Conservation (phyloP, 768 basidiomycete species). For the Pleurotus eryngii region DNA sequence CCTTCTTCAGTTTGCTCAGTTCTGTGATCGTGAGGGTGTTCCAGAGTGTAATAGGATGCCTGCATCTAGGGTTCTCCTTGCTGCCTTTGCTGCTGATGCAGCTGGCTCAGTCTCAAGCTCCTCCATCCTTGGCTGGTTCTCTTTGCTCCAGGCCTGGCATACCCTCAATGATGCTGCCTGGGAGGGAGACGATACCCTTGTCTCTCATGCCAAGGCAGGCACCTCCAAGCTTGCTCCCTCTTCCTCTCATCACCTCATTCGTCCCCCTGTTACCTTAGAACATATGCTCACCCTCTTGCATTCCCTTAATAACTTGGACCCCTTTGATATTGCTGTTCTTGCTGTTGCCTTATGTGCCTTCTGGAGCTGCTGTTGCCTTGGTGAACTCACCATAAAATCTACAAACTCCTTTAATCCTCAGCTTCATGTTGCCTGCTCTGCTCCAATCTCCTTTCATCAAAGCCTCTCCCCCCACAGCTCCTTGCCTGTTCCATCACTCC, state of each 20-base stretch:
- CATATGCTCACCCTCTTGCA: constrained; percentile 18
- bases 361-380: constrained; percentile 28
- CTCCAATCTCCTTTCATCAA: background rate
- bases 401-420: constrained; percentile 10
- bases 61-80: constrained; percentile 22
- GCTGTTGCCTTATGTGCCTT: constrained; percentile 30
- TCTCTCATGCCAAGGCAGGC: constrained; percentile 6
- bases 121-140: constrained; percentile 26
- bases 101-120: constrained; percentile 12
- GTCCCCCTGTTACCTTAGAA: constrained; percentile 27
- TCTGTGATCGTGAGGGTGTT: constrained; percentile 24
- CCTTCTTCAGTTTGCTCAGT: constrained; percentile 28
- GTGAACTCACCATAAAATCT: constrained; percentile 21
- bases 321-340: constrained; percentile 28
- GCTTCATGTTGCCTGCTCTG: constrained; percentile 11
- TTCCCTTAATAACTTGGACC: constrained; percentile 17
- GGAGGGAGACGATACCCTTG: constrained; percentile 18
- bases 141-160: constrained; percentile 32
- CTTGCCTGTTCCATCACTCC: constrained; percentile 5
- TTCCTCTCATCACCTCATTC: constrained; percentile 7
- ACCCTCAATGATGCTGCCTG: constrained; percentile 27
- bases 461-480: background rate
- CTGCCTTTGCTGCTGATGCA: constrained; percentile 20
- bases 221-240: constrained; percentile 17
- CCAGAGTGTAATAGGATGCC: constrained; percentile 23